These are phyloP conservation scores for Globisporangium nodosum DNA, from an alignment of 352 stramenopile genomes.

Conservation along the genomic window DNA sequence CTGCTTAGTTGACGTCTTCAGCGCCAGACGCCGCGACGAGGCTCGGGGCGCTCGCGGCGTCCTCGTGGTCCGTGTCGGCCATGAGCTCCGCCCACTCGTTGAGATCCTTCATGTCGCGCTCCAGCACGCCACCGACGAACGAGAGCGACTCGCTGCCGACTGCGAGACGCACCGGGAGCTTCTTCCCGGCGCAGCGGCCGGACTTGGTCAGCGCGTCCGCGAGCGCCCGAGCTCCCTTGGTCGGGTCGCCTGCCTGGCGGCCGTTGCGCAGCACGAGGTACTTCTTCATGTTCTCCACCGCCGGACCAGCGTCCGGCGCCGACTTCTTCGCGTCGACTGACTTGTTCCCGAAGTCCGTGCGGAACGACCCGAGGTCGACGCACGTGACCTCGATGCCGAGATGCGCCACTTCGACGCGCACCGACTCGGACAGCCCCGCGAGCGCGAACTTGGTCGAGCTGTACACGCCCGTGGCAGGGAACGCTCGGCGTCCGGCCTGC, in stretches of 20 bases:
- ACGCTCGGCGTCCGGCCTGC: constrained; percentile 22
- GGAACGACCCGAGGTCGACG: constrained; percentile 34
- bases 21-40: background rate
- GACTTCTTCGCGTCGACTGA: background rate
- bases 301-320: background rate
- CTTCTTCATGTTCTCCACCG: background rate
- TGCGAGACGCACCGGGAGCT: constrained; percentile 6
- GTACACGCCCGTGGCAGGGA: constrained; percentile 29
- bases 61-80: constrained; percentile 4
- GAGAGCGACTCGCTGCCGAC: constrained; percentile 3
- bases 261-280: background rate
- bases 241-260: background rate
- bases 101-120: constrained; percentile 4
- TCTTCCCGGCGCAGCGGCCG: background rate
- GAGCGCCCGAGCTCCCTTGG: background rate
- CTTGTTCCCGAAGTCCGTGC: constrained; percentile 11
- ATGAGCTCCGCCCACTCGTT: constrained; percentile 4
- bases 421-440: constrained; percentile 24
- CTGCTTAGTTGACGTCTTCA: background rate
- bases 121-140: background rate
- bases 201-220: constrained; percentile 6
- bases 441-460: constrained; percentile 37
- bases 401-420: constrained; percentile 25
- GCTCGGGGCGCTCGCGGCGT: background rate
- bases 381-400: constrained; percentile 35